Conservation (phyloP, 2,329 filamentous ascomycete genomes). For the Trichophyton rubrum region DNA sequence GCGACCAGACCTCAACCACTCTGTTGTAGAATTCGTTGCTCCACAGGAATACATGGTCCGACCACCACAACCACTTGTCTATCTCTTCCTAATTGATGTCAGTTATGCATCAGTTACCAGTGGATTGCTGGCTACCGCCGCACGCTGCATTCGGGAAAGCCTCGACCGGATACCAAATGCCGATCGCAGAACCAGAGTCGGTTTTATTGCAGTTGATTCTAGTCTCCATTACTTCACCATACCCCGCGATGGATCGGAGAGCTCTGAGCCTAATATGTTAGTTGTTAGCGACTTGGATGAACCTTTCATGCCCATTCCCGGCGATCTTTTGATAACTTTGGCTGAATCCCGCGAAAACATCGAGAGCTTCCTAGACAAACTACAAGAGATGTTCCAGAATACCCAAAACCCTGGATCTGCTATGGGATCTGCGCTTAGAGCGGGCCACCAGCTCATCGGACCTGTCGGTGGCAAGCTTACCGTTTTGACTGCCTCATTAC, state of each 20-base stretch:
- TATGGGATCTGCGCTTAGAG: constrained; percentile 85
- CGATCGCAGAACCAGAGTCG: constrained; percentile 78
- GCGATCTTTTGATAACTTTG: constrained; percentile 79
- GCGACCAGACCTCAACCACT: constrained; percentile 81
- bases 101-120: constrained; percentile 82
- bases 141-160: constrained; percentile 87
- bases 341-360: constrained; percentile 83
- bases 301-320: constrained; percentile 87
- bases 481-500: constrained; percentile 77
- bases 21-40: constrained; percentile 95
- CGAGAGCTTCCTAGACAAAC: constrained; percentile 76
- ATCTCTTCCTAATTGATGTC: constrained; percentile 90
- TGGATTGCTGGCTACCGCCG: constrained; percentile 80
- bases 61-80: constrained; percentile 87
- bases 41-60: constrained; percentile 99
- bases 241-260: constrained; percentile 75
- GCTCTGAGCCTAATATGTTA: constrained; percentile 74
- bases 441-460: constrained; percentile 91
- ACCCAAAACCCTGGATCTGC: constrained; percentile 82
- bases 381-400: constrained; percentile 94
- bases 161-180: constrained; percentile 97
- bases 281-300: constrained; percentile 93
- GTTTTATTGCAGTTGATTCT: constrained; percentile 90
- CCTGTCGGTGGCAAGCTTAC: constrained; percentile 90
- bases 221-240: constrained; percentile 94